Base-by-base conservation (phyloP, 805 yeast species). In the Wickerhamomyces sydowiorum region DNA sequence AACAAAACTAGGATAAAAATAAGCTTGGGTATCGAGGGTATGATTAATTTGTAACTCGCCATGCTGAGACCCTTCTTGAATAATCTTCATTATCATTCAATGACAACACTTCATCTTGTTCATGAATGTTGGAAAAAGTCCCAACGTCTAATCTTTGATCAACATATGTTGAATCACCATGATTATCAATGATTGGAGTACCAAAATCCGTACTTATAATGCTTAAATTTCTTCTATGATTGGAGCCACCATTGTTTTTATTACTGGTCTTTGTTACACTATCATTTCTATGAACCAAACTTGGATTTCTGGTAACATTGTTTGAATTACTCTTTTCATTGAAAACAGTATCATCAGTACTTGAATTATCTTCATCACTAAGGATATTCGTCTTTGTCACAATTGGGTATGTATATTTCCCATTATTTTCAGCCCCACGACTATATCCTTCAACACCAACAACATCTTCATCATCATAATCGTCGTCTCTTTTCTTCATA, bases 61-160 rank as follows among this genome's bases (percentile, higher is more conserved):
- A 30, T 4, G 5, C 33, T 33, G 73, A 55, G n/a, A 73, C 74
- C 48, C 67, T 67, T 44, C 79, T 60, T 14, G 72, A 64, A 50
- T 74, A 74, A 48, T 74, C 79, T 19, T 65, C 57, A 43, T 73
- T 70, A 52, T 74, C 80, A n/a, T 65, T 67, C 33, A 74, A 51
- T 18, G 75, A 67, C 24, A 56, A 41, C 39, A 42, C 39, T 56
- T 54, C 44, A 46, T 51, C 46, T 24, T 49, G 51, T 53, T 57
- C 53, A 59, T 50, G 24, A 50, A 53, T 43, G 18, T 38, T 34
- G 42, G 45, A 4, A 64, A 70, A 46, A 59, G 69, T 40, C 3
- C 39, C 27, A 18, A 40, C 43, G 37, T 62, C 65, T 21, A 73
- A 51, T 28, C 76, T 51, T 46, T 64, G 73, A 48, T 72, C 76